Conservation (phyloP, 371 early-diverging fungal genomes). For the Phascolomyces articulosus region DNA sequence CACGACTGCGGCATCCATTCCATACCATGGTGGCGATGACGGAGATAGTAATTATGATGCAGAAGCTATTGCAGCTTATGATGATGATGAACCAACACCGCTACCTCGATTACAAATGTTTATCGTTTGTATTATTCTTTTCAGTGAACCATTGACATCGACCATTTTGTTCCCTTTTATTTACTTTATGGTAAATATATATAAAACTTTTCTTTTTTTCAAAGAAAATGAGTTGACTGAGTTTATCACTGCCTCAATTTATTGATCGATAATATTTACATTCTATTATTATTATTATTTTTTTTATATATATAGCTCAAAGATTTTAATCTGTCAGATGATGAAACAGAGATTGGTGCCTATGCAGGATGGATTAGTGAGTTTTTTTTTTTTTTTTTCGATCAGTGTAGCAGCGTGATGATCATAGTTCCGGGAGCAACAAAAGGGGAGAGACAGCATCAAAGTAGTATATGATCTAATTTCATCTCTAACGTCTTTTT, state of each 20-base stretch:
- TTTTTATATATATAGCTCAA: slow-evolving; percentile 37
- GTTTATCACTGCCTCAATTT: no score
- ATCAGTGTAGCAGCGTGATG: no score
- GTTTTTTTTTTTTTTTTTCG: not conserved
- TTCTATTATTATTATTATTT: slow-evolving; percentile 5
- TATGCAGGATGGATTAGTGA: slow-evolving; percentile 71
- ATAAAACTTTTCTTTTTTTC: not conserved
- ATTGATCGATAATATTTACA: no score
- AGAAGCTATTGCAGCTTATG: not conserved
- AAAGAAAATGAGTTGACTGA: not conserved
- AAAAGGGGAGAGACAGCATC: no score
- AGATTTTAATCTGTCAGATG: slow-evolving; percentile 62
- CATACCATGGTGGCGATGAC: not conserved
- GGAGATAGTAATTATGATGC: not conserved
- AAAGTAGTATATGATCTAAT: no score
- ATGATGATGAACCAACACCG: slow-evolving; percentile 30
- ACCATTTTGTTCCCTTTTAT: slow-evolving; percentile 73
- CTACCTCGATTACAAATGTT: slow-evolving; percentile 58
- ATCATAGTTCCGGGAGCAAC: no score
- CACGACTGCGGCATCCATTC: slow-evolving; percentile 5
- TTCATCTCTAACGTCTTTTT: no score
- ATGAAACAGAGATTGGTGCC: slow-evolving; percentile 65
- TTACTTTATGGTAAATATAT: slow-evolving; percentile 56
- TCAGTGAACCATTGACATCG: slow-evolving; percentile 68
- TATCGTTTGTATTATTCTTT: slow-evolving; percentile 61